A percentile compares a stretch with the other conserved stretches of the same genome.
Evolutionary conservation across 148 eudicot species (phyloP).

Genomic region (Cornus florida): DNA sequence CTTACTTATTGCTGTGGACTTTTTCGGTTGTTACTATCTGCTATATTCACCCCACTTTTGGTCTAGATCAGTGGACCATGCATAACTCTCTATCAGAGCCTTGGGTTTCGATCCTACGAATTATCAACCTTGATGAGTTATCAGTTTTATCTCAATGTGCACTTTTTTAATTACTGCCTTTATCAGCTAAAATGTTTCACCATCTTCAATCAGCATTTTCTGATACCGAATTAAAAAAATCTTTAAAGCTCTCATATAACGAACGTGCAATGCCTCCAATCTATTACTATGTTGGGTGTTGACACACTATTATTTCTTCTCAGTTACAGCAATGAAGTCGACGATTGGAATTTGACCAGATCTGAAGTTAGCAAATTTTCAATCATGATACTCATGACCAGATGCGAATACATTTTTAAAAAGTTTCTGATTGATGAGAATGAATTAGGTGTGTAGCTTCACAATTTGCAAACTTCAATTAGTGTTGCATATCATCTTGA

Average conservation of each 20-base stretch:
- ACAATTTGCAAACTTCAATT: constrained; percentile 2
- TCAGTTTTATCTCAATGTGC: too few species aligned
- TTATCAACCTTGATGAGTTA: too few species aligned
- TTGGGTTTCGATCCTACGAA: too few species aligned
- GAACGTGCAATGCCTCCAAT: not conserved
- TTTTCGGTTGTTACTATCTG: too few species aligned
- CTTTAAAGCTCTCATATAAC: not conserved
- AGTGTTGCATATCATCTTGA: not conserved
- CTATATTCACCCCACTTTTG: too few species aligned
- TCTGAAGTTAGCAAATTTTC: constrained; percentile 77
- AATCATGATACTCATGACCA: constrained; percentile 62
- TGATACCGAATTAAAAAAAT: not conserved
- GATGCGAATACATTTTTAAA: constrained; percentile 82
- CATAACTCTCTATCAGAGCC: too few species aligned
- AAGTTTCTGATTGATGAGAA: constrained; percentile 76
- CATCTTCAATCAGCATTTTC: not conserved
- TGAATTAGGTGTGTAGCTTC: constrained; percentile 54
- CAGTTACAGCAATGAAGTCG: constrained; percentile 50
- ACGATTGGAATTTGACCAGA: constrained; percentile 54
- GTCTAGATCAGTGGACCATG: too few species aligned
- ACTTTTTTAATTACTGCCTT: not conserved
- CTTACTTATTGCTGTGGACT: too few species aligned
- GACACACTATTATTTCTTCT: constrained; percentile 1
- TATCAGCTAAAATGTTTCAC: constrained; percentile 1
- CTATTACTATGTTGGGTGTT: not conserved